Base-by-base conservation (phyloP, 2,329 filamentous ascomycete genomes). In the Mycosphaerella sp. region DNA sequence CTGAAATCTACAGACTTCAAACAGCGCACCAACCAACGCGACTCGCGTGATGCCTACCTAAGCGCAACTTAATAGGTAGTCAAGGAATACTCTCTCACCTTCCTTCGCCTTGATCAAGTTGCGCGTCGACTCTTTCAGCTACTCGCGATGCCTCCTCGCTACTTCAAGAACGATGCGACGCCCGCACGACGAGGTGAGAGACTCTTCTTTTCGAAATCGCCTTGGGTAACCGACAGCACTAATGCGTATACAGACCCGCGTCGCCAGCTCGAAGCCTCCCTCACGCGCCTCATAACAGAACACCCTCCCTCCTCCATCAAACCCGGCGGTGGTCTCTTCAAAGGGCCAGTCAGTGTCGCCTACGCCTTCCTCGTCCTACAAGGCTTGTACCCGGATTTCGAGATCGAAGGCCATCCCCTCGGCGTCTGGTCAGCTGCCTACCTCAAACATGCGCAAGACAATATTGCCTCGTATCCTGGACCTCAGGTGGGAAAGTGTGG, bases 371-470 rank as follows among this genome's bases (percentile, higher is more conserved):
- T 76, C 57, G 69, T 75, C 17, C 72, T 78, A 6, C 75, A 77
- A 55, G 72, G 72, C 52, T 64, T 76, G 52, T 78, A 78, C 58
- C 72, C 74, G 1, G 73, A 78, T 55, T 60, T 78, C 53, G 67
- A 68, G 17, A 69, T 78, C 56, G 75, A 75, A 58, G 72, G 71
- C 47, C 72, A 72, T 36, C 70, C 72, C 5, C 65, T 78, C 50
- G 75, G 74, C 56, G 73, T 71, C 41, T 78, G 76, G 76, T 74
- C 72, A 14, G 74, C 75, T 9, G 74, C 74, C 23, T 78, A 78
- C 59, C 70, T 78, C 31, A 74, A 76, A 61, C 72, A 74, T 53
- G 75, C 76, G 0, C 74, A 78, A 61, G 68, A 75, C 42, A 67
- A 76, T 59, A 76, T 78, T 63, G 74, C 73, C 49, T 63, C 70